Base-by-base conservation (phyloP, 2,329 filamentous ascomycete species). In the Penicillium capsulatum region DNA sequence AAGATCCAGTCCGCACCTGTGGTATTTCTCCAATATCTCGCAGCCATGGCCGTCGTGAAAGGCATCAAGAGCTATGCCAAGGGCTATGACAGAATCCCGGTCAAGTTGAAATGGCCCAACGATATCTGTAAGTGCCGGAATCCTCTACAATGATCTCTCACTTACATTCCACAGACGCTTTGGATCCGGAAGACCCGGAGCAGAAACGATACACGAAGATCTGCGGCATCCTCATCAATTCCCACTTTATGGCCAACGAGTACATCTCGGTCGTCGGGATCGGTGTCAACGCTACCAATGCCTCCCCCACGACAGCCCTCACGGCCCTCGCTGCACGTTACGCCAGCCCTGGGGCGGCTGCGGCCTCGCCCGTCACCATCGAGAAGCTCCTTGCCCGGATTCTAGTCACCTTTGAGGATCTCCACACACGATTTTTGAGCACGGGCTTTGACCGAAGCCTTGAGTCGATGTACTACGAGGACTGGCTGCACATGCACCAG, bases 31-130 rank as follows among this genome's bases (percentile, higher is more conserved):
- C 92, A 97, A 64, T 98, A 98, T 60, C 76, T 98, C 10, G 82
- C 88, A 0, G 90, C 89, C 1, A 79, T 98, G 31, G 90, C 92
- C 28, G 84, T 91, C 29, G 84, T 94, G 2, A 79, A 86, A 46
- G 91, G 87, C 0, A 82, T 97, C 47, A 83, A 86, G 48, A 76
- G 74, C 17, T 97, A 97, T 58, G 88, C 83, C 34, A 66, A 67
- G 2, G 86, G 83, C 6, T 97, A 94, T 63, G 73, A 79, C 4
- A 72, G 79, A 0, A 64, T 97, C 3, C 86, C 86, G 1, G 75
- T 98, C 28, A 89, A 86, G 60, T 69, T 98, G 20, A 98, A 98
- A 65, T 98, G 92, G 92, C 92, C 92, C 8, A 98, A 98, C 57
- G 92, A 98, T 59, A 86, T 98, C 38, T 91, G 80, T 82, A 65